Evolutionary conservation across 2,329 filamentous ascomycete species (phyloP).

Genomic region (Exophiala mesophila): DNA sequence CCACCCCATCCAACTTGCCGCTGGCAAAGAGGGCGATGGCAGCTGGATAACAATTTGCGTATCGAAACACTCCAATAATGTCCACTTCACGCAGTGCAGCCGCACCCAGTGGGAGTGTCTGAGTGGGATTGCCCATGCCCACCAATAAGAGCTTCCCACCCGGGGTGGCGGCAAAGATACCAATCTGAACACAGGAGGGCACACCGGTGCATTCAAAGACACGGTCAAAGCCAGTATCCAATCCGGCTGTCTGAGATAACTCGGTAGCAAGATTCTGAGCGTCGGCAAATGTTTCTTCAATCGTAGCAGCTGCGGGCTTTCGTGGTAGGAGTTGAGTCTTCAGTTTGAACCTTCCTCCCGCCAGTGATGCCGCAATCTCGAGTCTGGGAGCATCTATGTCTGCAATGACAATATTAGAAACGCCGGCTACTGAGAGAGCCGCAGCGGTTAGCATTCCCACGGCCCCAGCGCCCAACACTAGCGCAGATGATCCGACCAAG

Average conservation of each 20-base stretch:
- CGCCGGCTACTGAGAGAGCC: slow-evolving; percentile 51
- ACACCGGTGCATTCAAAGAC: slow-evolving; percentile 46
- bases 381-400: slow-evolving; percentile 56
- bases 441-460: slow-evolving; percentile 57
- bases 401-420: slow-evolving; percentile 53
- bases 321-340: slow-evolving; percentile 34
- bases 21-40: slow-evolving; percentile 50
- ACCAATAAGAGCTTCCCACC: slow-evolving; percentile 52
- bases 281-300: slow-evolving; percentile 40
- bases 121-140: slow-evolving; percentile 53
- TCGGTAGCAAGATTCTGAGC: slow-evolving; percentile 34
- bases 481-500: slow-evolving; percentile 41
- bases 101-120: slow-evolving; percentile 50
- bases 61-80: slow-evolving; percentile 54
- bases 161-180: slow-evolving; percentile 42
- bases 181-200: slow-evolving; percentile 42
- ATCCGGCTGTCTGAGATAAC: slow-evolving; percentile 29
- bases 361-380: slow-evolving; percentile 47
- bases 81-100: slow-evolving; percentile 54
- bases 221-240: slow-evolving; percentile 36
- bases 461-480: slow-evolving; percentile 59
- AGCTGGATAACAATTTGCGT: slow-evolving; percentile 51
- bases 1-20: slow-evolving; percentile 45
- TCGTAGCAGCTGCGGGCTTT: slow-evolving; percentile 19
- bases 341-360: slow-evolving; percentile 33